Evolutionary conservation across 1,139 yeast species (phyloP), one percentile per base, ranked within the genome.

Genomic region (Nakaseomyces nivariensis): DNA sequence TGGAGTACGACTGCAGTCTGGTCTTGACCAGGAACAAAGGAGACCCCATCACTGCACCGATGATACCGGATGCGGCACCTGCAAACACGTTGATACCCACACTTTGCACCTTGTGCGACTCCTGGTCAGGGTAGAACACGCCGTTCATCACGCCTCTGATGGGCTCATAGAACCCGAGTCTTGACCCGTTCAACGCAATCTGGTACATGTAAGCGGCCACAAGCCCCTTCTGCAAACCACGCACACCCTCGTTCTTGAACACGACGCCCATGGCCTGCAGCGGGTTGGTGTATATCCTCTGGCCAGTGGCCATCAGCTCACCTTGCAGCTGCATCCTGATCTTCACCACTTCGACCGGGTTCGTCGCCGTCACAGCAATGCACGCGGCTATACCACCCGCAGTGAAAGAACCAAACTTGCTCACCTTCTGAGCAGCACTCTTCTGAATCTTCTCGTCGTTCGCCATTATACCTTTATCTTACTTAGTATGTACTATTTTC

Each of bases 371-470:
- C 37, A 92, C 98, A 0, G 98, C 97, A 49, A 95, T 95, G 71
- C 97, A 90, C 3, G 97, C 97, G 1, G 98, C 98, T 9, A 88
- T 58, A 5, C 96, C 96, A 51, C 97, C 98, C 11, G 97, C 97
- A 5, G 83, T 64, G 60, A 90, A 89, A 3, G 97, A 95, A 27
- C 96, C 96, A 8, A 77, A 59, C 44, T 75, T 70, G 34, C 85
- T 76, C 13, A 83, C 76, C 58, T 75, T 72, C 61, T 80, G 81
- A 9, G 78, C 75, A 2, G 75, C 75, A 4, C 71, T 58, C 55
- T 66, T 67, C 50, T 60, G 58, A 17, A 58, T 51, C 34, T 55
- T 47, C 26, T 53, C 53, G 24, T 54, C 57, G 22, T 46, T 51
- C 6, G 44, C 41, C 44, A 50, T 49, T 41, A 48, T 49, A 5